phyloP scores from a whole-genome alignment of 2,329 filamentous ascomycete species.

The Phaeosphaeria sp. region DNA sequence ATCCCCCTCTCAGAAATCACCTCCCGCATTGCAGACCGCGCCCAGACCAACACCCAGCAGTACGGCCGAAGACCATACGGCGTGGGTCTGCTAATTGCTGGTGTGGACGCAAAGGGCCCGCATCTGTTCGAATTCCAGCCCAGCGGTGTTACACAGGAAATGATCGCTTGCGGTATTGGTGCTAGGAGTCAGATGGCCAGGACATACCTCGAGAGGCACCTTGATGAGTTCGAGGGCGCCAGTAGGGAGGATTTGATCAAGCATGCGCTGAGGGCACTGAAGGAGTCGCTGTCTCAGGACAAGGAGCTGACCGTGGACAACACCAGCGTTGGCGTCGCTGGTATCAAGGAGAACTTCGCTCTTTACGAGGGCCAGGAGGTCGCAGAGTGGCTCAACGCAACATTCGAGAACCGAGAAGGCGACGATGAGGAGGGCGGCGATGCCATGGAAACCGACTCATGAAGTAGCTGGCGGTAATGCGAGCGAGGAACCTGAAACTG shows the following conservation, averaged over 20 bases:
- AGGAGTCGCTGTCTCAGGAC: conserved; percentile 95
- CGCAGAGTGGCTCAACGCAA: conserved; percentile 81
- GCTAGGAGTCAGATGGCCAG: conserved; percentile 96
- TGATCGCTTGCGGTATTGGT: conserved; percentile 94
- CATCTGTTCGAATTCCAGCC: conserved; percentile 99
- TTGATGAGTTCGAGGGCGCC: conserved; percentile 80
- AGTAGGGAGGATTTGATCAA: conserved; percentile 84
- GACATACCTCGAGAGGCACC: conserved; percentile 92
- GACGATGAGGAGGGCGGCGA: conserved; percentile 48
- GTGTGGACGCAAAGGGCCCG: conserved; percentile 90
- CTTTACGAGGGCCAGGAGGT: conserved; percentile 90
- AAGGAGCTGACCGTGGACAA: conserved; percentile 98
- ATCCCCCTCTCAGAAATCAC: conserved; percentile 91
- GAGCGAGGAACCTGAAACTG: not conserved
- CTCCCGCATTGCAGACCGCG: conserved; percentile 90
- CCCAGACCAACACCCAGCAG: conserved; percentile 96
- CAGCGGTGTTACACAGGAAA: conserved; percentile 94
- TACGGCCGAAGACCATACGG: conserved; percentile 97
- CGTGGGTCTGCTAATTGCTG: conserved; percentile 89
- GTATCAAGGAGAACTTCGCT: conserved; percentile 80
- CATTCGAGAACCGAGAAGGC: conserved; percentile 55
- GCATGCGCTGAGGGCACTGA: conserved; percentile 88
- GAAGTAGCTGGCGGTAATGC: conserved; percentile 9
- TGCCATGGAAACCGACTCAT: conserved; percentile 64
- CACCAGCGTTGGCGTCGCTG: conserved; percentile 87